Percentiles rank a stretch among this genome's conserved stretches.
These are phyloP conservation scores for Yamadazyma oceani DNA, from an alignment of 1,139 yeast species.

Conservation along the genomic window DNA sequence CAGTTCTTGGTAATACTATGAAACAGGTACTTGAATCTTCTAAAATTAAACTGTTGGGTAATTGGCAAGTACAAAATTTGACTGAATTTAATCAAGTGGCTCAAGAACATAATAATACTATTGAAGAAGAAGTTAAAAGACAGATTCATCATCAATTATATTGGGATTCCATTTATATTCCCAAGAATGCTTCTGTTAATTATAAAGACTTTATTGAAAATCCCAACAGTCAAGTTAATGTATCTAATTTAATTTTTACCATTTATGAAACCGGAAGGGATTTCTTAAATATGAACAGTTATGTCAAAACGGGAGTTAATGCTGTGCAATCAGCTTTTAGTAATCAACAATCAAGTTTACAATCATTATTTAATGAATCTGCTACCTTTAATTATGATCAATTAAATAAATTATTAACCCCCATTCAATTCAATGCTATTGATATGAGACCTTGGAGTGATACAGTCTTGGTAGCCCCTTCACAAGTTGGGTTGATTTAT, in stretches of 20 bases:
- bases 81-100: constrained; percentile 31
- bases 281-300: constrained; percentile 27
- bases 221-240: constrained; percentile 28
- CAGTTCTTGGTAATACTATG: constrained; percentile 33
- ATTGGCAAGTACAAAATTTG: constrained; percentile 38
- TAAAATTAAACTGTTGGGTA: constrained; percentile 27
- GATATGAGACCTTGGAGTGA: constrained; percentile 56
- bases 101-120: constrained; percentile 27
- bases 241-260: constrained; percentile 25
- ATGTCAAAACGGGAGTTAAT: constrained; percentile 25
- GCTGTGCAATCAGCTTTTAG: constrained; percentile 23
- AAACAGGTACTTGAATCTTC: constrained; percentile 19
- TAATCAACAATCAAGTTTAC: constrained; percentile 13
- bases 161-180: constrained; percentile 46
- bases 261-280: constrained; percentile 47
- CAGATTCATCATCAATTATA: constrained; percentile 45
- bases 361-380: constrained; percentile 9
- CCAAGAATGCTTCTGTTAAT: constrained; percentile 35
- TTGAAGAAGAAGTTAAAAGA: constrained; percentile 30
- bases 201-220: constrained; percentile 27
- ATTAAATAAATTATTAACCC: constrained; percentile 25
- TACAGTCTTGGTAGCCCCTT: constrained; percentile 58
- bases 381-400: constrained; percentile 15
- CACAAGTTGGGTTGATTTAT: constrained; percentile 76
- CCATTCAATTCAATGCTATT: constrained; percentile 34